phyloP scores from a whole-genome alignment of 306 rosid species.

The Cicer pinnatifidum region DNA sequence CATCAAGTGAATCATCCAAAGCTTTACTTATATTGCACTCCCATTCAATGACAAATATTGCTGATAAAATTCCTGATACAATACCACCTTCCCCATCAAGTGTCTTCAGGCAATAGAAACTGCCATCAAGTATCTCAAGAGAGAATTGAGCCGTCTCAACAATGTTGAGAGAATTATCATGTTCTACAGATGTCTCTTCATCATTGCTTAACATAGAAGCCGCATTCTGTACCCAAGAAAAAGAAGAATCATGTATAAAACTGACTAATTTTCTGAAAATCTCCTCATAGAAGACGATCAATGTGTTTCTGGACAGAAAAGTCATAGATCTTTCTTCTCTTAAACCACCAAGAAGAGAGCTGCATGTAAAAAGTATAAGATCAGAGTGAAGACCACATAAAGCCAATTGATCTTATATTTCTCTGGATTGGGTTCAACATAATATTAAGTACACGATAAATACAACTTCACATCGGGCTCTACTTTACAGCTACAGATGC shows the following conservation, averaged over 20 bases:
- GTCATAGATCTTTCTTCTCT: conserved; percentile 56
- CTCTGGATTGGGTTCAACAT: conserved; percentile 28
- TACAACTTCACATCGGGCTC: conserved; percentile 2
- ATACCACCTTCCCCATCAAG: conserved; percentile 65
- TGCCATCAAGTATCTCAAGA: conserved; percentile 78
- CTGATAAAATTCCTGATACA: conserved; percentile 71
- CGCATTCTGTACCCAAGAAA: conserved; percentile 67
- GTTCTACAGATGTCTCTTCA: conserved; percentile 49
- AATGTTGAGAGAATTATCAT: conserved; percentile 51
- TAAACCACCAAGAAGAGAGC: conserved; percentile 85
- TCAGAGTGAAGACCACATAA: conserved; percentile 35
- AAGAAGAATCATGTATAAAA: conserved; percentile 69
- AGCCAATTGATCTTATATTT: conserved; percentile 31
- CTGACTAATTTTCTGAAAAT: conserved; percentile 66
- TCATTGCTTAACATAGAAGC: conserved; percentile 58
- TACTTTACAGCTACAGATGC: conserved; percentile 21
- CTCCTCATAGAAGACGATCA: conserved; percentile 67
- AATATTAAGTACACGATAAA: conserved; percentile 32
- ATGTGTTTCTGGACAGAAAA: conserved; percentile 68
- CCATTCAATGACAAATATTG: conserved; percentile 74
- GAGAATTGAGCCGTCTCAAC: conserved; percentile 70
- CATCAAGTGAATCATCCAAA: conserved; percentile 54
- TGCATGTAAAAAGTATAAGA: conserved; percentile 51
- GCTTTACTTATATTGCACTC: conserved; percentile 60
- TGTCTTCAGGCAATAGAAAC: conserved; percentile 67